A percentile compares a stretch with the other conserved stretches of the same genome.
Evolutionary conservation across 2,329 filamentous ascomycete species (phyloP).

Genomic region (Phoma sp.): DNA sequence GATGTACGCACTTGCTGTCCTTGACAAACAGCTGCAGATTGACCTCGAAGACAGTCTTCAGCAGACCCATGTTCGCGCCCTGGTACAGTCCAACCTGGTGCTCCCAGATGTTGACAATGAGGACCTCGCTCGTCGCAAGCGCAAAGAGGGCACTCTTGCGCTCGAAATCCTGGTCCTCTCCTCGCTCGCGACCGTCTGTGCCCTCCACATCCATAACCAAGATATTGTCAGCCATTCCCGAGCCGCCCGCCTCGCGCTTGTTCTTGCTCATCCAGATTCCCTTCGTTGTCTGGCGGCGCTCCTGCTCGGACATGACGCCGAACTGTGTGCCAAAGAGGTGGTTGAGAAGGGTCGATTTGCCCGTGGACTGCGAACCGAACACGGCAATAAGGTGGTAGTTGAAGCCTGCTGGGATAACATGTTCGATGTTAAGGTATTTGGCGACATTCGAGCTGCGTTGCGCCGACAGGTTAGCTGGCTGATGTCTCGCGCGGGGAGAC

Average conservation of each 20-base stretch:
- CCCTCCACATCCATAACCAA: slow-evolving; percentile 99
- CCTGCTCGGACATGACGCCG: slow-evolving; percentile 95
- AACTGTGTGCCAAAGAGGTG: slow-evolving; percentile 94
- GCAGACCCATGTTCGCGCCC: slow-evolving; percentile 96
- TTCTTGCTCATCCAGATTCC: slow-evolving; percentile 99
- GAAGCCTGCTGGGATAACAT: slow-evolving; percentile 88
- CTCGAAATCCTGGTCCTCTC: slow-evolving; percentile 99
- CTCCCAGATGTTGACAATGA: slow-evolving; percentile 99
- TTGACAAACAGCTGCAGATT: slow-evolving; percentile 97
- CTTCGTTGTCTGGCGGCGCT: slow-evolving; percentile 95
- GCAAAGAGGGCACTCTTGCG: slow-evolving; percentile 97
- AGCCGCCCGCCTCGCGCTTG: slow-evolving; percentile 63
- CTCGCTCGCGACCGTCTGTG: slow-evolving; percentile 92
- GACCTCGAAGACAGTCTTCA: slow-evolving; percentile 99
- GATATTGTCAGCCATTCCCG: slow-evolving; percentile 92
- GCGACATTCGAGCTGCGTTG: slow-evolving; percentile 71
- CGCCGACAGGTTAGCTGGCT: slow-evolving; percentile 27
- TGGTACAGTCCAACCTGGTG: slow-evolving; percentile 98
- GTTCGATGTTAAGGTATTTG: slow-evolving; percentile 79
- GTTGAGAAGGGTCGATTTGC: slow-evolving; percentile 96
- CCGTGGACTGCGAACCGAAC: slow-evolving; percentile 97
- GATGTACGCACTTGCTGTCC: slow-evolving; percentile 76
- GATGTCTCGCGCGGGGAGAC: neutral
- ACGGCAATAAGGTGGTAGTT: slow-evolving; percentile 99
- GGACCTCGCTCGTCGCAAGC: slow-evolving; percentile 93